phyloP scores from a whole-genome alignment of 371 early-diverging fungal species.

The Ordospora colligata region DNA sequence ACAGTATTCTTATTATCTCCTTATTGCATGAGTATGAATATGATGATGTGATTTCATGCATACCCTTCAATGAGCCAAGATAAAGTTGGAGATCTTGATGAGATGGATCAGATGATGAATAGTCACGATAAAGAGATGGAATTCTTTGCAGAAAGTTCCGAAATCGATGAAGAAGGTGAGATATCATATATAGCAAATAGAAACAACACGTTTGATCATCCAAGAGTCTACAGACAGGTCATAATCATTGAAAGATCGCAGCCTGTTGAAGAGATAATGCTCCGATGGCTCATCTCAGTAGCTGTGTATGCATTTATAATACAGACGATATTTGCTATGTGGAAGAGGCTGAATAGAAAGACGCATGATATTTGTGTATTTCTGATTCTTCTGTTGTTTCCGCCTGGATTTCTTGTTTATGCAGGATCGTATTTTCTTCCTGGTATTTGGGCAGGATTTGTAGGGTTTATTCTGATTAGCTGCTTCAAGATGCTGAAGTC shows the following conservation, averaged over 20 bases:
- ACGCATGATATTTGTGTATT: slow-evolving; percentile 37
- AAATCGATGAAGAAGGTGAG: too few relatives aligned
- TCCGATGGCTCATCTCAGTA: slow-evolving; percentile 12
- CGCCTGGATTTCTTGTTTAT: slow-evolving; percentile 39
- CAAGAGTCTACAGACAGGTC: background rate
- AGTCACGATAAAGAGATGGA: too few relatives aligned
- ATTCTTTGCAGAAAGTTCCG: too few relatives aligned
- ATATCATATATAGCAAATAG: too few relatives aligned
- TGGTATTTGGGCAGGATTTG: slow-evolving; percentile 32
- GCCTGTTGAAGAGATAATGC: slow-evolving; percentile 30
- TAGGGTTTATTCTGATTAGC: slow-evolving; percentile 24
- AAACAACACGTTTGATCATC: too few relatives aligned
- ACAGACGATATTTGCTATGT: slow-evolving; percentile 44
- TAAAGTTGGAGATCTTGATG: too few relatives aligned
- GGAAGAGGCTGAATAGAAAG: slow-evolving; percentile 45
- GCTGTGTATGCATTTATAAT: slow-evolving; percentile 43
- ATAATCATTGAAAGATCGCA: slow-evolving; percentile 29
- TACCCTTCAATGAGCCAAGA: too few relatives aligned
- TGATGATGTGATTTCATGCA: too few relatives aligned
- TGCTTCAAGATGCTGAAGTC: slow-evolving; percentile 22
- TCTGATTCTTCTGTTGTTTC: slow-evolving; percentile 42
- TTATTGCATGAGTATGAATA: too few relatives aligned
- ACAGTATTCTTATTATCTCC: too few relatives aligned
- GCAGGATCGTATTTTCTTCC: slow-evolving; percentile 33
- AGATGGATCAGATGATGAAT: too few relatives aligned